Evolutionary conservation across 2,329 filamentous ascomycete species (phyloP).

Genomic region (Arachnomyces sp.): DNA sequence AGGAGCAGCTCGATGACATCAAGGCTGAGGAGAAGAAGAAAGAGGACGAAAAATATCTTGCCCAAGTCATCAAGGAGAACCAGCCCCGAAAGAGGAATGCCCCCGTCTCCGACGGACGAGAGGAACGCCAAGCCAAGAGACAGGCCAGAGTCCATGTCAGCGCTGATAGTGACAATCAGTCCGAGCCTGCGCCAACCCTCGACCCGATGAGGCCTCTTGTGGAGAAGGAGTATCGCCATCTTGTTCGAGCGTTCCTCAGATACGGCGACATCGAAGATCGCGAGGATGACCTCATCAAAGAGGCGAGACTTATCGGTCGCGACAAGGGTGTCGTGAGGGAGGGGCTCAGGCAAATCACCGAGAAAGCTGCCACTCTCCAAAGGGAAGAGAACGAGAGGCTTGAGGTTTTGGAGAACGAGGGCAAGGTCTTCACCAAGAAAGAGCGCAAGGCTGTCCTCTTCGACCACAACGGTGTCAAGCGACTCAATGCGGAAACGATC

Average conservation of each 20-base stretch:
- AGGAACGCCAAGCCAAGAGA: slow-evolving; percentile 62
- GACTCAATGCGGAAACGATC: slow-evolving; percentile 91
- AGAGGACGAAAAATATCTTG: slow-evolving; percentile 73
- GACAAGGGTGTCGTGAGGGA: slow-evolving; percentile 70
- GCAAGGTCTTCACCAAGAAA: slow-evolving; percentile 85
- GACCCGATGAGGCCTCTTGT: slow-evolving; percentile 85
- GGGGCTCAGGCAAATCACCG: slow-evolving; percentile 69
- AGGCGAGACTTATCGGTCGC: slow-evolving; percentile 74
- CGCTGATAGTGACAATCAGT: slow-evolving; percentile 62
- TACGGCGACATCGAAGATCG: slow-evolving; percentile 87
- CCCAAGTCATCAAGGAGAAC: slow-evolving; percentile 73
- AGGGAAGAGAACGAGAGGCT: slow-evolving; percentile 62
- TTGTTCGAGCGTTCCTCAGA: slow-evolving; percentile 82
- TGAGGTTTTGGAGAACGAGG: slow-evolving; percentile 58
- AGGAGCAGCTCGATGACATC: slow-evolving; percentile 80
- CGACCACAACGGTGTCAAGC: slow-evolving; percentile 86
- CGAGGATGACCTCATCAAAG: slow-evolving; percentile 74
- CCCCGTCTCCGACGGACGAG: slow-evolving; percentile 46
- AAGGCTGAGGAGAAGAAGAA: slow-evolving; percentile 82
- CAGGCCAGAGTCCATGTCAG: slow-evolving; percentile 56
- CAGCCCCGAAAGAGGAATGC: slow-evolving; percentile 66
- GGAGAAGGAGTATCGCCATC: slow-evolving; percentile 86
- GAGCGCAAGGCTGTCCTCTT: slow-evolving; percentile 96
- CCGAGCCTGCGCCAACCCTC: slow-evolving; percentile 52
- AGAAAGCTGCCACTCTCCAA: slow-evolving; percentile 60